Conservation (phyloP, 2,329 filamentous ascomycete genomes). For the Trichophyton simii region DNA sequence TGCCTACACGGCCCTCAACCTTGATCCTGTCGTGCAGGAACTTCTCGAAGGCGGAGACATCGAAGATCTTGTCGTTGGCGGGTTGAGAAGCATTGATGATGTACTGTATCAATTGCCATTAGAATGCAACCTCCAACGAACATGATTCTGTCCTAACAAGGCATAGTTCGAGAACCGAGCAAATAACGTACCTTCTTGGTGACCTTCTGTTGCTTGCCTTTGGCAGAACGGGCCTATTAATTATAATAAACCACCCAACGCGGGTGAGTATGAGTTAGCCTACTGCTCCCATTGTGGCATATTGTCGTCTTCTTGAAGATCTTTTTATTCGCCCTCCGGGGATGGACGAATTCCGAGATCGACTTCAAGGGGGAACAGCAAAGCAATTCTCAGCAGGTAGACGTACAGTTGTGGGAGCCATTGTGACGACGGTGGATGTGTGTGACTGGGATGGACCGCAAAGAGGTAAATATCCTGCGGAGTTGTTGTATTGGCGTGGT, state of each 20-base stretch:
- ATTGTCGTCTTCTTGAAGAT: constrained; percentile 9
- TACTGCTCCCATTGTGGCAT: constrained; percentile 55
- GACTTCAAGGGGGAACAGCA: constrained; percentile 63
- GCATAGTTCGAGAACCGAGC: background rate
- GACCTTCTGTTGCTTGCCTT: constrained; percentile 36
- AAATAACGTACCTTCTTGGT: constrained; percentile 33
- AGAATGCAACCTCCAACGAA: background rate
- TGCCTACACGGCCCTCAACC: constrained; percentile 95
- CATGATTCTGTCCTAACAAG: background rate
- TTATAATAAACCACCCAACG: constrained; percentile 5
- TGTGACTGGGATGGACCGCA: constrained; percentile 42
- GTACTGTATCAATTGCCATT: constrained; percentile 47
- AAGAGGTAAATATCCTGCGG: constrained; percentile 87
- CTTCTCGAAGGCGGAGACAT: constrained; percentile 96
- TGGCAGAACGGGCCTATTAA: constrained; percentile 31
- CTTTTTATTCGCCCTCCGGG: constrained; percentile 4
- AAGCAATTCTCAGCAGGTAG: constrained; percentile 54
- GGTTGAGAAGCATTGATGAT: constrained; percentile 99
- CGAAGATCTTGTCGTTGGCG: constrained; percentile 99
- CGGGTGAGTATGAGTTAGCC: constrained; percentile 61
- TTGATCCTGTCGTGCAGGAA: constrained; percentile 99
- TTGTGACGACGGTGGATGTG: constrained; percentile 42
- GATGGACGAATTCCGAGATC: constrained; percentile 16
- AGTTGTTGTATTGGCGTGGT: background rate
- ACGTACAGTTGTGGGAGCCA: constrained; percentile 87